Percentiles rank a stretch among this genome's conserved stretches.
These are phyloP conservation scores for Pythium utonaiense DNA, from an alignment of 352 stramenopile genomes.

Conservation along the genomic window DNA sequence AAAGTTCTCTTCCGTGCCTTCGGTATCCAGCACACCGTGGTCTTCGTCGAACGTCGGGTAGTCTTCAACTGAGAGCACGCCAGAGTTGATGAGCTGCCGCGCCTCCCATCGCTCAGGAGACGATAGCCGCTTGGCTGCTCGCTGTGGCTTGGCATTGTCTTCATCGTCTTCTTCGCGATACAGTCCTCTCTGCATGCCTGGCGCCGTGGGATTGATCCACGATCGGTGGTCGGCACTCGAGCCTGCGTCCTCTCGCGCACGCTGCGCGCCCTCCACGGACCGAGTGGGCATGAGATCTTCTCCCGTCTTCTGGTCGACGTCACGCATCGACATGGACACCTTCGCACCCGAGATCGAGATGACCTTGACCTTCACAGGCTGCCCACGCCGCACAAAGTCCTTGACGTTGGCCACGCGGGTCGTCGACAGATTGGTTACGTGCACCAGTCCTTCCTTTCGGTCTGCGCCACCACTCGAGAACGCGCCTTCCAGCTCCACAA, in stretches of 20 bases:
- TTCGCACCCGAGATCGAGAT: conserved; percentile 90
- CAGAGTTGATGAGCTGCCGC: conserved; percentile 96
- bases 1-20: conserved; percentile 84
- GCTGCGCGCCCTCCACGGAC: conserved; percentile 54
- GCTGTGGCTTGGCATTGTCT: conserved; percentile 68
- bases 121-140: conserved; percentile 88
- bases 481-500: conserved; percentile 90
- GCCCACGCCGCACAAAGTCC: conserved; percentile 79
- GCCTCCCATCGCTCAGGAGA: conserved; percentile 97
- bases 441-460: conserved; percentile 92
- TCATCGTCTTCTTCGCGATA: conserved; percentile 45
- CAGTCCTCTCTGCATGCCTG: conserved; percentile 59
- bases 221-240: conserved; percentile 50
- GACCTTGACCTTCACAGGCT: conserved; percentile 96
- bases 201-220: conserved; percentile 85
- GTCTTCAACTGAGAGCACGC: conserved; percentile 96
- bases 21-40: conserved; percentile 80
- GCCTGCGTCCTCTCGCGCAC: conserved; percentile 44
- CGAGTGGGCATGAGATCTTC: conserved; percentile 93
- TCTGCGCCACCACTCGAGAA: conserved; percentile 29
- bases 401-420: conserved; percentile 86
- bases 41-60: conserved; percentile 98
- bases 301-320: conserved; percentile 96
- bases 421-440: conserved; percentile 91
- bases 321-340: conserved; percentile 95